Base-by-base conservation (phyloP, 179 eudicot genomes). In the Silene coronaria region DNA sequence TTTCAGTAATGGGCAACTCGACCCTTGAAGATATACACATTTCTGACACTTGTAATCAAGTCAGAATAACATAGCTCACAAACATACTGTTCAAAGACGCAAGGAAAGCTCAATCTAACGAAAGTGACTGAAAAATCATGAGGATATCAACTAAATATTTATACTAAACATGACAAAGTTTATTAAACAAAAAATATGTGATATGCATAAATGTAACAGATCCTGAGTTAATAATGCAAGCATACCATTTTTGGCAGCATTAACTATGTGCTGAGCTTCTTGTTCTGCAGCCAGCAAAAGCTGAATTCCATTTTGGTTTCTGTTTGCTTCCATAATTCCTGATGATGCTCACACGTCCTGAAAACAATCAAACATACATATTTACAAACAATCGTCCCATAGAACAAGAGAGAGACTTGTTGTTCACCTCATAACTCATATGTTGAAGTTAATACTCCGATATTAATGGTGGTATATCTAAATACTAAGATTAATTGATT, bases 181-280 rank as follows among this genome's bases (percentile, higher is more conserved):
- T 28, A 28, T 28, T 28, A 3, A 28, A 28, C 32, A 28, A 28
- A 28, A 19, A 38, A 38, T 6, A 62, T 22, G 21, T 11, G 34
- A 36, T 13, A 21, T 34, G 23, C 59, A 46, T 23, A n/a, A 36
- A 51, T 34, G 3, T 26, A 14, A 27, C 61, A 53, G 17, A 51
- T 8, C 53, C 71, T 51, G n/a, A 14, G 19, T 14, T 51, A 51
- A 3, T 36, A 51, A 24, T 13, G 36, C 55, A 22, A 28, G 27
- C 22, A 71, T 79, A 91, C 98, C 94, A 55, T 81, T 84, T 87
- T 85, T 89, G 70, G 98, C 97, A 77, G 90, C 82, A 80, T 87
- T 90, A 70, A 94, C 95, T 75, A 94, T 92, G 75, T 86, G 96
- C 77, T 94, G 97, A 58, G 99, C 99, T 77, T 92, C 97, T 84